phyloP scores from a whole-genome alignment of 345 rosid species.

The Sisymbrium irio region DNA sequence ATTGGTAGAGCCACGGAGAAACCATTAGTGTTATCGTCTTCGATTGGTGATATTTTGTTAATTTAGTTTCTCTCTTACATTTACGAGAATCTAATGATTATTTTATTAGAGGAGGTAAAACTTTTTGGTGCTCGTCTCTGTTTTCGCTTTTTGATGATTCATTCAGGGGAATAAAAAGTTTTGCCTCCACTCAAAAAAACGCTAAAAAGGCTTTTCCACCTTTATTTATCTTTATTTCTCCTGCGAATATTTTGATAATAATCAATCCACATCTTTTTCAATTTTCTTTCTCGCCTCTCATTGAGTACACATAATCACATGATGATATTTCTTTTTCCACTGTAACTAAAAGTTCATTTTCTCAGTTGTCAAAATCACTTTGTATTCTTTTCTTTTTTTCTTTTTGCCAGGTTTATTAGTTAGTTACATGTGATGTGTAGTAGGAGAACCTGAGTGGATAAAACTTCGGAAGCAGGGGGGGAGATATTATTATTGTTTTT shows the following conservation, averaged over 20 bases:
- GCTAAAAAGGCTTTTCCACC: not conserved
- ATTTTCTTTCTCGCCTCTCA: not conserved
- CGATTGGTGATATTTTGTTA: not conserved
- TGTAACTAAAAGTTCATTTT: too few species aligned
- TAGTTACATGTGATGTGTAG: conserved; percentile 10
- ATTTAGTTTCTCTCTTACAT: not conserved
- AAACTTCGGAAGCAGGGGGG: not conserved
- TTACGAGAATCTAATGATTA: conserved; percentile 10
- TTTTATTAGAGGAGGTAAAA: not conserved
- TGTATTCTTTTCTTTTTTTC: too few species aligned
- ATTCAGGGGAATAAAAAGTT: not conserved
- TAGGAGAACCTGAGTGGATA: not conserved
- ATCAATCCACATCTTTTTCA: too few species aligned
- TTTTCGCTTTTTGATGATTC: conserved; percentile 10
- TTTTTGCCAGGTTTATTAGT: conserved; percentile 14
- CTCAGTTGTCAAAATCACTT: too few species aligned
- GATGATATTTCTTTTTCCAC: not conserved
- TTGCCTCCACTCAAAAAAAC: conserved; percentile 21
- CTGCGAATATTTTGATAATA: not conserved
- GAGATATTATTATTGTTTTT: too few species aligned
- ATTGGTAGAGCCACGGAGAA: not conserved
- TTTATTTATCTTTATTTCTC: not conserved
- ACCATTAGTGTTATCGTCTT: not conserved
- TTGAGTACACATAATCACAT: conserved; percentile 4
- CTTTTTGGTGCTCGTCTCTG: conserved; percentile 24